Conservation (phyloP, 108 stramenopile genomes). For the Pseudonitzschia delicatissima region DNA sequence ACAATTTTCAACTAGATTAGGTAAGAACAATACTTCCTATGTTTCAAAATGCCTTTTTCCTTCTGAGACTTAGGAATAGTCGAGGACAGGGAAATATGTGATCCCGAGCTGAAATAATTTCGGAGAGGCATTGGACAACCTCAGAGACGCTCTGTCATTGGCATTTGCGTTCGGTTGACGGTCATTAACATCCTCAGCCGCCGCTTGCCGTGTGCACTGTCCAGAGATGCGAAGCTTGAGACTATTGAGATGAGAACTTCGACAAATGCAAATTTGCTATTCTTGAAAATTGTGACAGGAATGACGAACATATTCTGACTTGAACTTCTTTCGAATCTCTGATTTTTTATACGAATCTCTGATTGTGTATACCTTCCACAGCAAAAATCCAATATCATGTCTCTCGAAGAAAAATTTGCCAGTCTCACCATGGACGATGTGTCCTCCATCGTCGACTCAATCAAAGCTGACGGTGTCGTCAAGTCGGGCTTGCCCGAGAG, state of each 20-base stretch:
- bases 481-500: constrained; percentile 78
- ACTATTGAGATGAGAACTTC: no score
- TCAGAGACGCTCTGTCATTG: neutral
- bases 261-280: no score
- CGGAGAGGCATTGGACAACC: neutral
- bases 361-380: neutral
- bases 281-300: no score
- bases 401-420: constrained; percentile 77
- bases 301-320: no score
- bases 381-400: constrained; percentile 40
- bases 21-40: constrained; percentile 13
- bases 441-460: constrained; percentile 66
- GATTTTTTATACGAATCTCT: neutral
- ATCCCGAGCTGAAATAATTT: neutral
- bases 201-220: no score
- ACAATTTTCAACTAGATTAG: constrained; percentile 14
- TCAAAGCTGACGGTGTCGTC: constrained; percentile 76
- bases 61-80: neutral
- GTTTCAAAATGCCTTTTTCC: neutral
- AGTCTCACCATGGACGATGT: constrained; percentile 80
- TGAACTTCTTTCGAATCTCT: neutral
- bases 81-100: no score
- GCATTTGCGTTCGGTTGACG: neutral
- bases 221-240: no score
- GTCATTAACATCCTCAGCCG: neutral